Base-by-base conservation (phyloP, 2,329 filamentous ascomycete genomes). In the Epichloe elymi region DNA sequence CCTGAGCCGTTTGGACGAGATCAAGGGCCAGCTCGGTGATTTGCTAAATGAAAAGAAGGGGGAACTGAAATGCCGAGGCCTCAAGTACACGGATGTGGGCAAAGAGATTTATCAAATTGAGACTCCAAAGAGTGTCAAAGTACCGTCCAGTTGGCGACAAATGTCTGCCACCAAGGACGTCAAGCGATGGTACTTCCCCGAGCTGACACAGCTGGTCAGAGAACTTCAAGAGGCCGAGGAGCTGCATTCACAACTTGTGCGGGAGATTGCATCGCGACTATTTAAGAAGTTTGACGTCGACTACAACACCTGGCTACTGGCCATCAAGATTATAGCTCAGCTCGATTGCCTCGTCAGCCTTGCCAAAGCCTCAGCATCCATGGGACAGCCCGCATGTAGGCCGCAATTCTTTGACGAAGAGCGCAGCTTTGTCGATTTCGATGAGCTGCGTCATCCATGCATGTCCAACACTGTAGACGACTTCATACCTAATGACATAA, bases 61-160 rank as follows among this genome's bases (percentile, higher is more conserved):
- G 36, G 79, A 89, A 42, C 73, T 96, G 4, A 86, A 85, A 54
- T 88, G 84, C 53, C 85, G 78, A 57, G 76, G 78, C 0, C 76
- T 91, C 55, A 82, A 82, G 62, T 93, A 83, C 59, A 82, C 82
- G 30, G 88, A 97, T 62, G 85, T 94, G 7, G 93, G 93, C 54
- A 98, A 98, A 65, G 93, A 98, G 62, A 88, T 98, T 49, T 97
- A 95, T 68, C 91, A 98, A 67, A 75, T 98, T 11, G 93, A 98
- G 65, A 85, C 88, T 0, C 91, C 93, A 0, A 95, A 93, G 66
- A 71, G 72, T 1, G 73, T 87, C 61, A 95, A 94, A 66, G 82
- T 98, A 2, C 93, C 93, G 0, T 85, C 85, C 57, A 80, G 74
- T 59, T 98, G 93, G 90, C 83, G 89, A 56, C 91, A 97, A 63